phyloP scores from a whole-genome alignment of 345 rosid genomes.

The Dipteronia dyeriana region DNA sequence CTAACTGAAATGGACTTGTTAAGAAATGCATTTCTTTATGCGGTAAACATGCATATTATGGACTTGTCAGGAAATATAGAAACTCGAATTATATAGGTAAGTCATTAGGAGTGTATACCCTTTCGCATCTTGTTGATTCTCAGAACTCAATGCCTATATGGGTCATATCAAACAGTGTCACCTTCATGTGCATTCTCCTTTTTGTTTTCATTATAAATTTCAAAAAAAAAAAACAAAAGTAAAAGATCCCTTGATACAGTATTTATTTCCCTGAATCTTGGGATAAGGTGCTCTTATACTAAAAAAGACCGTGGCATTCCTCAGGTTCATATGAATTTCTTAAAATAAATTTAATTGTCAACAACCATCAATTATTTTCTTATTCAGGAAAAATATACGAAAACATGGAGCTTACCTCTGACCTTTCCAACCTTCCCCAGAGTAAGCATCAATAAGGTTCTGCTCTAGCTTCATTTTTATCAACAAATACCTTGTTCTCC shows the following conservation, averaged over 20 bases:
- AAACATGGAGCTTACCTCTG: conserved; percentile 66
- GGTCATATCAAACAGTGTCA: background rate
- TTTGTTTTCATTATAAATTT: no score
- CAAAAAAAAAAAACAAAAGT: background rate
- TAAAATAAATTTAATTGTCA: no score
- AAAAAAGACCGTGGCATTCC: background rate
- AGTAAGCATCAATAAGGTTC: conserved; percentile 96
- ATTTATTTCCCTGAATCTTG: background rate
- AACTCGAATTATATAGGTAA: no score
- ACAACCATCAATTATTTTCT: background rate
- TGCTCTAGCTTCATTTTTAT: conserved; percentile 95
- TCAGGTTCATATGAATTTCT: background rate
- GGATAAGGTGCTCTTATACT: background rate
- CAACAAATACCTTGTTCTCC: conserved; percentile 83
- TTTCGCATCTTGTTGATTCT: background rate
- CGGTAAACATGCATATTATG: background rate
- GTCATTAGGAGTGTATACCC: background rate
- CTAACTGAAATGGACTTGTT: background rate
- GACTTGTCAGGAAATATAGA: background rate
- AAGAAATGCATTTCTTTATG: background rate
- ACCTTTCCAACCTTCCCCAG: conserved; percentile 99
- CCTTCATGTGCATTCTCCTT: background rate
- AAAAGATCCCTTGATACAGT: background rate
- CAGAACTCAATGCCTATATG: no score
- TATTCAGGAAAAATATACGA: background rate